These are phyloP conservation scores for Sclerotinia subarctica DNA, from an alignment of 2,329 filamentous ascomycete genomes.

Conservation along the genomic window DNA sequence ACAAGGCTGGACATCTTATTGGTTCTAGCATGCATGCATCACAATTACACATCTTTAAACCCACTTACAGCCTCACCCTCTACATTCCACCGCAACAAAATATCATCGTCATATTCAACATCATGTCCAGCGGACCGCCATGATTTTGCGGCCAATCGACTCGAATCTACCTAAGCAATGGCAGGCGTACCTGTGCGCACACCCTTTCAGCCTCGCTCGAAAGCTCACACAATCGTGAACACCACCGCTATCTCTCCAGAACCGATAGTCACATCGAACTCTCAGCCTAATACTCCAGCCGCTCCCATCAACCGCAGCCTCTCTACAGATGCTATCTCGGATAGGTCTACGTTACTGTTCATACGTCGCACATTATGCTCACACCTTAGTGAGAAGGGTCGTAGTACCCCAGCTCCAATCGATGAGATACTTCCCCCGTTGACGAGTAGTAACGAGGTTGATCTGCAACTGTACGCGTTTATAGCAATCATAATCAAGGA, in stretches of 20 bases:
- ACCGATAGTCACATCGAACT: slow-evolving; percentile 4
- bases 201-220: slow-evolving; percentile 22
- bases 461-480: slow-evolving; percentile 88
- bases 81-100: not conserved
- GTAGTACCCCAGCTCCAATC: slow-evolving; percentile 55
- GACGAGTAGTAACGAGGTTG: slow-evolving; percentile 91
- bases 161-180: slow-evolving; percentile 14
- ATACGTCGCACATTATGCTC: slow-evolving; percentile 82
- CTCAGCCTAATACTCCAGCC: slow-evolving; percentile 27
- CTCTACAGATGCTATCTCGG: slow-evolving; percentile 57
- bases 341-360: slow-evolving; percentile 74
- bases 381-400: slow-evolving; percentile 60
- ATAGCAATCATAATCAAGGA: slow-evolving; percentile 87
- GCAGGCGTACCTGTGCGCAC: slow-evolving; percentile 17
- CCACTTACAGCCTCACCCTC: not conserved
- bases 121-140: slow-evolving; percentile 2
- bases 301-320: slow-evolving; percentile 38
- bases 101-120: not conserved
- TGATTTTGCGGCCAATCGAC: slow-evolving; percentile 1
- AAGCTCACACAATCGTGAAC: slow-evolving; percentile 11
- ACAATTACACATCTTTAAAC: not conserved
- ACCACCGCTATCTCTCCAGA: slow-evolving; percentile 8
- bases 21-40: not conserved
- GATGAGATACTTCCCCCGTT: slow-evolving; percentile 83
- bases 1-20: not conserved